These are phyloP conservation scores for Beauveria sp. DNA, from an alignment of 2,329 filamentous ascomycete genomes.

Conservation along the genomic window DNA sequence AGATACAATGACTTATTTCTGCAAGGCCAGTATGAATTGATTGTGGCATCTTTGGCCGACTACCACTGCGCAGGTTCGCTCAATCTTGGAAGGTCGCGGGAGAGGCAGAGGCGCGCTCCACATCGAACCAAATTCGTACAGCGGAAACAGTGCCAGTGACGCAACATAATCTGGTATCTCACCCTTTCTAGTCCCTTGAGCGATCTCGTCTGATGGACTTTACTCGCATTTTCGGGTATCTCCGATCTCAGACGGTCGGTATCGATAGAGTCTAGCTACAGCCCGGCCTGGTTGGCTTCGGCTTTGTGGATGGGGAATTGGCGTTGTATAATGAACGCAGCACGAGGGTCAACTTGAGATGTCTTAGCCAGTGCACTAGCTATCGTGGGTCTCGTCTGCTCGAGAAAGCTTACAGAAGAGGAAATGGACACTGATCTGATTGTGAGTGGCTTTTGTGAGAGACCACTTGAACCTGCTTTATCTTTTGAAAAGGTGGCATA, in stretches of 20 bases:
- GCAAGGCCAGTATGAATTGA: too few species aligned
- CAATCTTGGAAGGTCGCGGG: too few species aligned
- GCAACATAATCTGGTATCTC: too few species aligned
- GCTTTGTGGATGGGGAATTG: neutral
- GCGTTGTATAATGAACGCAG: neutral
- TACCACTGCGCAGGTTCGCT: too few species aligned
- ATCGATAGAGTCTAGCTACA: neutral
- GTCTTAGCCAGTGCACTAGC: neutral
- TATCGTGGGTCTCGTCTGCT: neutral
- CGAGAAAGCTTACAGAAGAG: neutral
- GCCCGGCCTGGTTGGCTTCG: neutral
- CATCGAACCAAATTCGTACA: too few species aligned
- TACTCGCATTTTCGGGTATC: too few species aligned
- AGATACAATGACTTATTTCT: too few species aligned
- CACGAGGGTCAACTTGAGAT: neutral
- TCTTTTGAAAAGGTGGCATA: neutral
- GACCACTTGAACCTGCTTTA: neutral
- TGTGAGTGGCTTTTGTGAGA: neutral
- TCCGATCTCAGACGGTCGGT: neutral
- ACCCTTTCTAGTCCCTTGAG: too few species aligned
- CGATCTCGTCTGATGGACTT: too few species aligned
- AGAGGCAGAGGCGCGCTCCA: too few species aligned
- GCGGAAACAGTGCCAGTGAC: too few species aligned
- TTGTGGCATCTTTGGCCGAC: too few species aligned
- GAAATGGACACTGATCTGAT: neutral